Evolutionary conservation across 208 protist species (phyloP), one percentile per base, ranked within the genome.

Genomic region (Angomonas ambiguus): DNA sequence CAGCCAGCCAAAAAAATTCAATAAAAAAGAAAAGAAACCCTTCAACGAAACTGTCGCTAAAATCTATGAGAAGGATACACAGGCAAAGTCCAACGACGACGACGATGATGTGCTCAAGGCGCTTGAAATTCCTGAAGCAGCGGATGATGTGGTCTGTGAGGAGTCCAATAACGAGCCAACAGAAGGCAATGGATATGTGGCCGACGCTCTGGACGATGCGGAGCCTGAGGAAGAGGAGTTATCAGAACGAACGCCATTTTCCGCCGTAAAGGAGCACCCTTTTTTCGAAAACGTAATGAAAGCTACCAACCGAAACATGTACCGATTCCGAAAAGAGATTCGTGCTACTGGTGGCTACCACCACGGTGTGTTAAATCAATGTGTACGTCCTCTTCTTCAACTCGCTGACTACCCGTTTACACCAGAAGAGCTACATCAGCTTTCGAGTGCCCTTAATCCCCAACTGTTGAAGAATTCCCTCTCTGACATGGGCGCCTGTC

Each of bases 341-440:
- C 78, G 81, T 41, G 53, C 70, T 1, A 57, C 73, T n/a, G 82
- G 83, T 20, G 67, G 78, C 51, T 96, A 93, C 71, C 87, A 74
- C 55, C 57, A 70, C 6, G 82, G 87, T 48, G 79, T 77, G 30
- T 59, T 93, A 49, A 87, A 93, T 65, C 71, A 89, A 28, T 93
- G 83, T 58, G 79, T 96, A 56, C 82, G 90, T 1, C 90, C 90
- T 35, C 66, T 96, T 45, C 72, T 96, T 51, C 90, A 96, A 75
- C 75, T 96, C 32, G 80, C 86, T 16, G 90, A 96, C 67, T 93
- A 88, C 58, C 85, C 90, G 1, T 88, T 96, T 66, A 96, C 87
- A 5, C 56, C 81, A 18, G 22, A 59, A 16, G 64, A 91, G 63
- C 74, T 96, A n/a, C 61, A 70, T 5, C 72, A 85, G 58, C 73